A percentile compares a stretch with the other conserved stretches of the same genome.
phyloP scores from a whole-genome alignment of 192 early-diverging fungal species.

The Chytriomyces confervae region DNA sequence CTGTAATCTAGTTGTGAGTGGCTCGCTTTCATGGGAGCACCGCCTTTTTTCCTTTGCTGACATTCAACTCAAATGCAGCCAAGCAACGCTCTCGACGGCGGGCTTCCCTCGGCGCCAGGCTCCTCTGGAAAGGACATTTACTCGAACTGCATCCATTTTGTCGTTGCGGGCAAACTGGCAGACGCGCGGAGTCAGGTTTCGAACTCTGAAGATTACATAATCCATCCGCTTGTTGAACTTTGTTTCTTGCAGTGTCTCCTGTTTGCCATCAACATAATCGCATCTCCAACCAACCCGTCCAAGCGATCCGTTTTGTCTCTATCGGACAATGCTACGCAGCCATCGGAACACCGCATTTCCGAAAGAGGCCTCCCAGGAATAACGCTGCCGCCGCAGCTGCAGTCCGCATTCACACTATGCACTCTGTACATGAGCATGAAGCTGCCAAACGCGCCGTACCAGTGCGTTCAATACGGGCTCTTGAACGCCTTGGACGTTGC shows the following conservation, averaged over 20 bases:
- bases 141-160: conserved; percentile 18
- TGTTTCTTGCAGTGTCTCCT: conserved; percentile 8
- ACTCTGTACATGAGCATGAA: not conserved
- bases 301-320: not conserved
- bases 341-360: not conserved
- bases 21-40: not conserved
- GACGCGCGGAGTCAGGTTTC: conserved; percentile 3
- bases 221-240: no score
- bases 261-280: conserved; percentile 21
- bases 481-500: not conserved
- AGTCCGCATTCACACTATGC: conserved; percentile 25
- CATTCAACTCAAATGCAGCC: not conserved
- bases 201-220: no score
- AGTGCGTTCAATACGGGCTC: conserved; percentile 18
- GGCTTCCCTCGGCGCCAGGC: not conserved
- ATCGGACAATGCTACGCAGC: not conserved
- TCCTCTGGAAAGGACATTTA: conserved; percentile 1
- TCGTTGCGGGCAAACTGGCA: conserved; percentile 11
- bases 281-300: not conserved
- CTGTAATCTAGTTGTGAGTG: conserved; percentile 8
- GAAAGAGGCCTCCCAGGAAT: not conserved
- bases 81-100: not conserved
- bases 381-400: not conserved
- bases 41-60: not conserved
- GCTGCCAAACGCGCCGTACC: not conserved